Percentiles rank a stretch among this genome's conserved stretches.
Conservation (phyloP, 768 basidiomycete species). For the Melanogaster broomeanus region DNA sequence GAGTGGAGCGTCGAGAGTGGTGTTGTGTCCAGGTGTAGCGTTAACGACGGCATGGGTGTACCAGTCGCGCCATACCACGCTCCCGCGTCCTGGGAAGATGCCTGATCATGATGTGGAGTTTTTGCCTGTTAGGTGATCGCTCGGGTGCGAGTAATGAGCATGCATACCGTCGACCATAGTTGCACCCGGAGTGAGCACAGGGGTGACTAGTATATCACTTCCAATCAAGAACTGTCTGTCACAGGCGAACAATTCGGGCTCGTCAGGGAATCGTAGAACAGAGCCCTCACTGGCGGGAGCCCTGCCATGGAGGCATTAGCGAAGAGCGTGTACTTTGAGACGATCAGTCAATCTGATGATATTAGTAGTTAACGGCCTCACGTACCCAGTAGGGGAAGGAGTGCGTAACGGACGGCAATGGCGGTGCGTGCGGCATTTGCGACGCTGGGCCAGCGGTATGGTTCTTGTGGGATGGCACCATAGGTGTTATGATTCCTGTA, state of each 20-base stretch:
- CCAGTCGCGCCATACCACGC: conserved; percentile 65
- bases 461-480: conserved; percentile 71
- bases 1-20: conserved; percentile 59
- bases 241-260: conserved; percentile 58
- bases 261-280: conserved; percentile 76
- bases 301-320: conserved; percentile 59
- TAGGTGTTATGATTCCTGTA: conserved; percentile 70
- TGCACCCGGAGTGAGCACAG: conserved; percentile 64
- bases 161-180: conserved; percentile 57
- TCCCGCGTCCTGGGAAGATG: conserved; percentile 58
- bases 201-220: conserved; percentile 65
- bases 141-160: neutral
- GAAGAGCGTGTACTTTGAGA: conserved; percentile 60
- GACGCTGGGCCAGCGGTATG: conserved; percentile 75
- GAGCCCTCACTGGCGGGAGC: conserved; percentile 65
- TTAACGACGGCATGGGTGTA: conserved; percentile 60
- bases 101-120: conserved; percentile 47
- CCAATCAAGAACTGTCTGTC: conserved; percentile 72
- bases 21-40: conserved; percentile 36
- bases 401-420: conserved; percentile 62
- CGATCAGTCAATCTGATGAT: conserved; percentile 43
- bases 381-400: conserved; percentile 76
- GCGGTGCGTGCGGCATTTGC: conserved; percentile 67
- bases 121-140: neutral
- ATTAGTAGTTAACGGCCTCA: conserved; percentile 1